phyloP scores from a whole-genome alignment of 768 basidiomycete species.

The Neoboletus subvelutipes region DNA sequence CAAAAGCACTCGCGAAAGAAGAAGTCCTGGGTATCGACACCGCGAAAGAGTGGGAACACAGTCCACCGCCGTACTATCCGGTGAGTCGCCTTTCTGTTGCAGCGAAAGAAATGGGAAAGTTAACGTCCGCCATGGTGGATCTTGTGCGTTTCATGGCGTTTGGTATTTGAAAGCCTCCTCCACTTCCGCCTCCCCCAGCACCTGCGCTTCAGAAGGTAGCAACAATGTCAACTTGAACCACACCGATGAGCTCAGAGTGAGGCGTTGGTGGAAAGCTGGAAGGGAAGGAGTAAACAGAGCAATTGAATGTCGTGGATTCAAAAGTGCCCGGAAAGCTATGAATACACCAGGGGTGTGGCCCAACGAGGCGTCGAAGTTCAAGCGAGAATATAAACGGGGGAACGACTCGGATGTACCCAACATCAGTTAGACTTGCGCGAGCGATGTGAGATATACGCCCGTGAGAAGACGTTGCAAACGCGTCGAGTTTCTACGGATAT shows the following conservation, averaged over 20 bases:
- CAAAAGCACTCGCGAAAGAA: not conserved
- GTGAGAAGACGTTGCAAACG: not conserved
- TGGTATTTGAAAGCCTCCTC: not conserved
- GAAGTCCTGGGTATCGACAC: not conserved
- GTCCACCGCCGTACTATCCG: constrained; percentile 12
- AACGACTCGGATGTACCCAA: not conserved
- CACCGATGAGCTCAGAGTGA: not conserved
- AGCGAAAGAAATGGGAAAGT: too few species aligned
- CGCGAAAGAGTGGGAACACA: not conserved
- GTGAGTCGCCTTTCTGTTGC: not conserved
- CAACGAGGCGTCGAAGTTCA: not conserved
- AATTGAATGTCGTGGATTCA: too few species aligned
- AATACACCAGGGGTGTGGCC: not conserved
- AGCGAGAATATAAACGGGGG: not conserved
- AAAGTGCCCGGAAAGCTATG: not conserved
- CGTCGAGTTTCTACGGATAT: not conserved
- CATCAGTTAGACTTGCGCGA: not conserved
- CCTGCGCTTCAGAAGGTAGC: not conserved
- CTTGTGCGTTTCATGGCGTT: not conserved
- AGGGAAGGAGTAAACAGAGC: not conserved
- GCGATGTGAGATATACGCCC: not conserved
- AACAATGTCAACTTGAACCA: not conserved
- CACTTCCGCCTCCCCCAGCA: not conserved
- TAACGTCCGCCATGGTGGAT: not conserved
- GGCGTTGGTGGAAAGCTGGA: too few species aligned